These are phyloP conservation scores for Daldinia concentrica DNA, from an alignment of 495 filamentous ascomycete genomes.

Conservation along the genomic window DNA sequence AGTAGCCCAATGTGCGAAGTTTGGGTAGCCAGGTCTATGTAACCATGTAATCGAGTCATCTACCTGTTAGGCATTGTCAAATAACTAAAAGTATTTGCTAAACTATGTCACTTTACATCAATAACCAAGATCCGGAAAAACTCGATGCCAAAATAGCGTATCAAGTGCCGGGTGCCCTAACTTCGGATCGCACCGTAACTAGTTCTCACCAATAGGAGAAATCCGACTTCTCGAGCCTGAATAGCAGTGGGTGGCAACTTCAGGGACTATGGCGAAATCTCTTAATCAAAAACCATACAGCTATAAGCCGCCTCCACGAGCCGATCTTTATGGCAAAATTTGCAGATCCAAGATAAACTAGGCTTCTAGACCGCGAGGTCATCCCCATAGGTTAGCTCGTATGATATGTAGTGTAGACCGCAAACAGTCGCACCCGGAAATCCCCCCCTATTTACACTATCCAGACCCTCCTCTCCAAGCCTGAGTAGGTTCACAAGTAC, in stretches of 20 bases:
- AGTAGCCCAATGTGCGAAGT: not conserved
- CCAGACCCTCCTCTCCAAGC: not conserved
- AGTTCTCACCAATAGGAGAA: conserved; percentile 14
- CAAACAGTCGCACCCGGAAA: not conserved
- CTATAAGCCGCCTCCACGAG: not conserved
- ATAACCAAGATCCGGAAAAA: not conserved
- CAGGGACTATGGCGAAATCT: not conserved
- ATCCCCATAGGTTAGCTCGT: not conserved
- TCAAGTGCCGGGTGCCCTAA: conserved; percentile 4
- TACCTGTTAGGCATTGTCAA: not conserved
- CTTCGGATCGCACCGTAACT: not conserved
- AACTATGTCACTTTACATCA: not conserved
- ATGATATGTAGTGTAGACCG: not conserved
- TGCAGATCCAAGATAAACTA: not conserved
- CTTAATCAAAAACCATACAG: not conserved
- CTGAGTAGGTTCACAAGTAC: not conserved
- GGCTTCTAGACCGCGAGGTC: not conserved
- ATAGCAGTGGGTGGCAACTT: conserved; percentile 5
- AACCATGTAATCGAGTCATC: not conserved
- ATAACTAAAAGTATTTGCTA: not conserved
- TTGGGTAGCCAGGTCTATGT: conserved; percentile 1
- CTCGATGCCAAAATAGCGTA: not conserved
- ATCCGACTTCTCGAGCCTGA: conserved; percentile 10
- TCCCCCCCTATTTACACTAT: not conserved
- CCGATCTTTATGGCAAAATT: not conserved